Conservation (phyloP, 495 filamentous ascomycete genomes). For the Aspergillus cristatus region DNA sequence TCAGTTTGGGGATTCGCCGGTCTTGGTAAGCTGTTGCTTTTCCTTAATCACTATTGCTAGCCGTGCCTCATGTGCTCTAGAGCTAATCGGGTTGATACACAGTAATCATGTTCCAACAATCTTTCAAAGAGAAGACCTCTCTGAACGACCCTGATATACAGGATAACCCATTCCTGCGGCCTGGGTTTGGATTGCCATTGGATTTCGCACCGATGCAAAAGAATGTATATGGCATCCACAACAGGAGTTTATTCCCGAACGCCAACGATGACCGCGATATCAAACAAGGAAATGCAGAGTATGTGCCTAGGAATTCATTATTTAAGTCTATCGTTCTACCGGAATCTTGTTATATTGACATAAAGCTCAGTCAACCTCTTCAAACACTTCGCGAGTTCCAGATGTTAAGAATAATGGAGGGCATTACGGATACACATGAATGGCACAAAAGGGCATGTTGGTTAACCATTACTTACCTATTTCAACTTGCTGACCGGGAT, state of each 20-base stretch:
- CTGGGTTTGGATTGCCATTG: slow-evolving; percentile 35
- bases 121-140: slow-evolving; percentile 3
- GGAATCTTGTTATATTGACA: not conserved
- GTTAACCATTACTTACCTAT: not conserved
- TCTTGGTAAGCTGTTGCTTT: no score
- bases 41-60: no score
- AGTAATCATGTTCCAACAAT: slow-evolving; percentile 17
- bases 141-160: not conserved
- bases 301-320: no score
- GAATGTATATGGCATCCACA: slow-evolving; percentile 21
- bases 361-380: slow-evolving; percentile 25
- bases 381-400: slow-evolving; percentile 31
- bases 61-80: no score
- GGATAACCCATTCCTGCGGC: slow-evolving; percentile 18
- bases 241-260: slow-evolving; percentile 23
- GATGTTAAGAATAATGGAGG: slow-evolving; percentile 31
- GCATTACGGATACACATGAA: slow-evolving; percentile 36
- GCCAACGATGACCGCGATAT: slow-evolving; percentile 26
- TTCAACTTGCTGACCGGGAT: not conserved
- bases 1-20: no score
- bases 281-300: slow-evolving; percentile 25
- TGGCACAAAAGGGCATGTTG: slow-evolving; percentile 44
- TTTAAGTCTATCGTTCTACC: no score
- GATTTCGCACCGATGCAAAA: slow-evolving; percentile 21
- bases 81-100: no score